Percentiles rank a stretch among this genome's conserved stretches.
phyloP scores from a whole-genome alignment of 2,329 filamentous ascomycete genomes.

The Apiospora arundinis region DNA sequence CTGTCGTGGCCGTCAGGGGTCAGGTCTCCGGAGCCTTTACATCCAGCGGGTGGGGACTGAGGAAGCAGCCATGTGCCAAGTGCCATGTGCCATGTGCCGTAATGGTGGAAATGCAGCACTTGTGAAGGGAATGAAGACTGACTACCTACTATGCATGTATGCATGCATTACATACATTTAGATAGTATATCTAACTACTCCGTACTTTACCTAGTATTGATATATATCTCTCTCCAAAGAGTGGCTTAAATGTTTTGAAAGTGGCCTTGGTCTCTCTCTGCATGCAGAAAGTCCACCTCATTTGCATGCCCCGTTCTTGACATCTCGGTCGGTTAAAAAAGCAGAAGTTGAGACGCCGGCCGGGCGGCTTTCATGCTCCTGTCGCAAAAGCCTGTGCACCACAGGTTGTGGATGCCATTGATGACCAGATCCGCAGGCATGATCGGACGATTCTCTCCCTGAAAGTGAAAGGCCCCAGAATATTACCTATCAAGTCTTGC shows the following conservation, averaged over 20 bases:
- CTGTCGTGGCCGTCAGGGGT: neutral
- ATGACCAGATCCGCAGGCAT: conserved; percentile 9
- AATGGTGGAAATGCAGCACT: neutral
- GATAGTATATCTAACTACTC: no score
- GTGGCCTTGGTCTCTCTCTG: neutral
- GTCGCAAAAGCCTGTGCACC: conserved; percentile 4
- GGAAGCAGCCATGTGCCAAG: neutral
- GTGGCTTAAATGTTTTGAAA: neutral
- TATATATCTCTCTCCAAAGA: neutral
- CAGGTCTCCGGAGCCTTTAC: conserved; percentile 4
- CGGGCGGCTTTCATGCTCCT: conserved; percentile 10
- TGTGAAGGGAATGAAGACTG: neutral
- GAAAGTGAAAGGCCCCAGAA: neutral
- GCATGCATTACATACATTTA: neutral
- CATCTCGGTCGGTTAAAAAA: neutral
- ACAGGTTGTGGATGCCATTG: neutral
- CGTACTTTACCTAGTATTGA: no score
- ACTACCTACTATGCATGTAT: no score
- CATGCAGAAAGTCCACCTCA: neutral
- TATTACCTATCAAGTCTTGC: neutral
- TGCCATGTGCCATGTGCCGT: conserved; percentile 1
- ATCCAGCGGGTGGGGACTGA: neutral
- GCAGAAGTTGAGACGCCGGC: conserved; percentile 6
- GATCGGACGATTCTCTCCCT: neutral
- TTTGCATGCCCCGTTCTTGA: neutral